Conservation (phyloP, 2,329 filamentous ascomycete species). For the Ophiocordyceps camponoti-saundersi region DNA sequence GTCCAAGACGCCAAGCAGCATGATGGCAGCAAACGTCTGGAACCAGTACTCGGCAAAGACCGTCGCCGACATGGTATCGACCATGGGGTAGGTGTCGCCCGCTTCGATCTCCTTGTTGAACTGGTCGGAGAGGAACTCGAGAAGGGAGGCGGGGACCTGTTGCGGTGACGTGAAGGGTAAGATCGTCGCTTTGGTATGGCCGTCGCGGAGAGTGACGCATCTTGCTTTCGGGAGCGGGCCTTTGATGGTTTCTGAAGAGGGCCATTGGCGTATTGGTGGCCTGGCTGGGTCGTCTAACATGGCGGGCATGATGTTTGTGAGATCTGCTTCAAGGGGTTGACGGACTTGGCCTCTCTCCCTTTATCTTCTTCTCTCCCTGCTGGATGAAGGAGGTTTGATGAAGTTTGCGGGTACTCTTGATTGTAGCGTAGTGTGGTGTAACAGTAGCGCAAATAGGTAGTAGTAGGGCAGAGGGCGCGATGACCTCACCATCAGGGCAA, state of each 20-base stretch:
- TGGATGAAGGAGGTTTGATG: no score
- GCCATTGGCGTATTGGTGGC: not conserved
- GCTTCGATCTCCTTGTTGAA: conserved; percentile 82
- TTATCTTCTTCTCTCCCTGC: no score
- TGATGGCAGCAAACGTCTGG: conserved; percentile 74
- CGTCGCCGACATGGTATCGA: conserved; percentile 53
- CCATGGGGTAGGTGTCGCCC: conserved; percentile 83
- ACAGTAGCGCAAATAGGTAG: no score
- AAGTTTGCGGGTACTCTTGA: no score
- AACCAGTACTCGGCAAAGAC: conserved; percentile 79
- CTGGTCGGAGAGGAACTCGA: conserved; percentile 65
- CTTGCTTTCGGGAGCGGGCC: conserved; percentile 44
- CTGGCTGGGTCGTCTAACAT: conserved; percentile 1
- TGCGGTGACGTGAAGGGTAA: conserved; percentile 61
- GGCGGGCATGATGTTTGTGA: not conserved
- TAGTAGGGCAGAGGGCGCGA: no score
- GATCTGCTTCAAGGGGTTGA: not conserved
- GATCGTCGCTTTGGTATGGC: conserved; percentile 67
- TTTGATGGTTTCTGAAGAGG: not conserved
- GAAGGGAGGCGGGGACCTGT: conserved; percentile 56
- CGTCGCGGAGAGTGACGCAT: conserved; percentile 68
- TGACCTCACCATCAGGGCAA: no score
- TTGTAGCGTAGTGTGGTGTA: no score
- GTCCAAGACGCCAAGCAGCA: conserved; percentile 67
- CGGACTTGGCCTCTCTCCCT: no score